Evolutionary conservation across 2,329 filamentous ascomycete species (phyloP), one percentile per base, ranked within the genome.

Genomic region (Pseudopithomyces maydicus): DNA sequence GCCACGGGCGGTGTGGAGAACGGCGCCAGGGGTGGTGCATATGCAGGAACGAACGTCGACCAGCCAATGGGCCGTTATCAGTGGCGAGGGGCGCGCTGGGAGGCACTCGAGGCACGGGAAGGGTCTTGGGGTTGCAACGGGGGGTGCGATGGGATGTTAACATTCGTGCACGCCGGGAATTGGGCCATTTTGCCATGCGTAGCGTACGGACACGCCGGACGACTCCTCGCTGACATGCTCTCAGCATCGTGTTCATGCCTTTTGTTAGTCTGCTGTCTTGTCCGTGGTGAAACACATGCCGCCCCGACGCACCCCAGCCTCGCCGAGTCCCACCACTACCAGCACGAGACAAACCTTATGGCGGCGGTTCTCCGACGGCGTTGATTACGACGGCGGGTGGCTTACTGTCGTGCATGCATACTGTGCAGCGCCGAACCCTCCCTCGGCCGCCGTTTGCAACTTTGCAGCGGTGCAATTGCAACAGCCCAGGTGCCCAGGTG

Each of bases 21-120:
- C 17, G 59, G 22, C 56, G 59, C 63, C 63, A 56, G 64, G 59
- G 62, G 45, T 36, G 8, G 38, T 19, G 59, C 58, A 50, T 26
- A 60, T 69, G 64, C 68, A 70, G 68, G 68, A 67, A 71, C 68
- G 55, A 58, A 52, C 49, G 29, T 20, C 15, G 39, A 17, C 23
- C 45, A 32, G 57, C 57, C 57, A 59, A 59, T 59, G 56, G 38
- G 38, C 12, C 52, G 54, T 55, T 54, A 29, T 52, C 54, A 47
- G 61, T 57, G 48, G 54, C 60, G 52, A 50, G 44, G n/a, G n/a
- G n/a, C n/a, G n/a, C n/a, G n/a, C n/a, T n/a, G n/a, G n/a, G 44
- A 38, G 6, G 47, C 51, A 45, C 42, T 33, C 20, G 41, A 41
- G 6, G 17, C 11, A 11, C 38, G 23, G 12, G 3, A 23, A 8